Base-by-base conservation (phyloP, 139 green algal species). In the Micractinium sp. region DNA sequence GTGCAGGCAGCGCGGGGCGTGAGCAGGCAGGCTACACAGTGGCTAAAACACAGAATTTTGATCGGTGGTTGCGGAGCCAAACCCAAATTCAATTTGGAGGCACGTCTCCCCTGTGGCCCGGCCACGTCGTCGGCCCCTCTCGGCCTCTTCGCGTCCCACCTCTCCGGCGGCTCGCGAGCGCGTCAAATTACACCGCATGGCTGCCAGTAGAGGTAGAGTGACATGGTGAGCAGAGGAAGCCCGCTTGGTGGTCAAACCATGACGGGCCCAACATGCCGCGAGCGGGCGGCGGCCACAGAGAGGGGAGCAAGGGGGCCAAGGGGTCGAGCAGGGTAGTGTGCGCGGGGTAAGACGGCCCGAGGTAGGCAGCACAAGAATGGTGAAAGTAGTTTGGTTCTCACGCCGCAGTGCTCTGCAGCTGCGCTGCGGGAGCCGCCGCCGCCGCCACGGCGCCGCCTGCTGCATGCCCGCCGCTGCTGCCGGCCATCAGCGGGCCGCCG, bases 401-500 rank as follows among this genome's bases (percentile, higher is more conserved):
- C 33, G 81, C 56, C 3, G 56, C 27, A 7, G 56, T 69, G 81
- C 81, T 33, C 82, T 87, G 82, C 82, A 78, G 82, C 82, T 78
- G 82, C 61, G 71, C 53, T 35, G 61, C 23, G 20, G 56, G 80
- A 47, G 53, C 80, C 33, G 53, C 15, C 39, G 77, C 78, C n/a
- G 78, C 39, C 1, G 29, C 38, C 22, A 1, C 53, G 4, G 14
- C n/a, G 47, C 53, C 80, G 27, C 29, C 29, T 9, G 0, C 53
- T 16, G 22, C 53, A 29, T 73, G 16, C 13, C 47, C 23, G 82
- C 83, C 18, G 69, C n/a, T 53, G 75, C 47, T 69, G 79, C 27
- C 16, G 41, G 47, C 47, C 47, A 9, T 9, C 47, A 56, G 47
- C 47, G 9, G 47, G 47, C 53, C n/a, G 56, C 81, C 31, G 53